Conservation (phyloP, 2,329 filamentous ascomycete genomes). For the Hypoxylon sp. region DNA sequence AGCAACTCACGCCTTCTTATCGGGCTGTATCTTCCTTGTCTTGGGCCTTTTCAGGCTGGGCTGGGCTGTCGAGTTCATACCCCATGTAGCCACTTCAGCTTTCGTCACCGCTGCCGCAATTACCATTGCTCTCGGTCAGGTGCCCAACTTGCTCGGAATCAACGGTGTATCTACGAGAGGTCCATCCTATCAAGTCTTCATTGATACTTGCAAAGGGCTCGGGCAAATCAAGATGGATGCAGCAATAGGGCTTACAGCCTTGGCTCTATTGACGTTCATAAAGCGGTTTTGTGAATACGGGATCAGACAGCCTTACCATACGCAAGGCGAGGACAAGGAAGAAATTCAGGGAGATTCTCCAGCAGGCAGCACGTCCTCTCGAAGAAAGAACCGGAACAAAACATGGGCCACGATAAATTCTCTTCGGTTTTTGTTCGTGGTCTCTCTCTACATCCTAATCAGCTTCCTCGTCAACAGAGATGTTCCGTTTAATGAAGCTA, state of each 20-base stretch:
- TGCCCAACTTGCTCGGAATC: constrained; percentile 13
- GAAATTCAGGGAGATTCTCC: background rate
- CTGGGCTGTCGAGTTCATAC: constrained; percentile 21
- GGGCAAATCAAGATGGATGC: constrained; percentile 14
- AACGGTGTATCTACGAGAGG: constrained; percentile 4
- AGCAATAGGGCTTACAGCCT: constrained; percentile 16
- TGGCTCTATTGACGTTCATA: constrained; percentile 12
- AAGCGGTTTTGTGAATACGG: constrained; percentile 9
- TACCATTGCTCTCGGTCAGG: constrained; percentile 18
- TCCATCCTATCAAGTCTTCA: constrained; percentile 8
- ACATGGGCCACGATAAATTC: constrained; percentile 5
- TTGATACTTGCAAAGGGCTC: constrained; percentile 18
- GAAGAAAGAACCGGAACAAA: constrained; percentile 4
- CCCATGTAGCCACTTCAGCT: constrained; percentile 18
- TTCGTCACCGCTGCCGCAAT: constrained; percentile 27
- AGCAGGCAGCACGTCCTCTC: background rate
- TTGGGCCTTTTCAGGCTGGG: constrained; percentile 15
- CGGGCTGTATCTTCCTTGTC: constrained; percentile 17
- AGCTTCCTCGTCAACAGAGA: constrained; percentile 15
- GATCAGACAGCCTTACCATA: background rate
- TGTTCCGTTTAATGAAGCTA: background rate
- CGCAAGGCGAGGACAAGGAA: background rate
- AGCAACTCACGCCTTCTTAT: constrained; percentile 20
- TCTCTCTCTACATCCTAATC: constrained; percentile 5
- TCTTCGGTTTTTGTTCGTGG: constrained; percentile 1